Evolutionary conservation across 1,284 basidiomycete genomes (phyloP).

Genomic region (Cryptococcus sp.): DNA sequence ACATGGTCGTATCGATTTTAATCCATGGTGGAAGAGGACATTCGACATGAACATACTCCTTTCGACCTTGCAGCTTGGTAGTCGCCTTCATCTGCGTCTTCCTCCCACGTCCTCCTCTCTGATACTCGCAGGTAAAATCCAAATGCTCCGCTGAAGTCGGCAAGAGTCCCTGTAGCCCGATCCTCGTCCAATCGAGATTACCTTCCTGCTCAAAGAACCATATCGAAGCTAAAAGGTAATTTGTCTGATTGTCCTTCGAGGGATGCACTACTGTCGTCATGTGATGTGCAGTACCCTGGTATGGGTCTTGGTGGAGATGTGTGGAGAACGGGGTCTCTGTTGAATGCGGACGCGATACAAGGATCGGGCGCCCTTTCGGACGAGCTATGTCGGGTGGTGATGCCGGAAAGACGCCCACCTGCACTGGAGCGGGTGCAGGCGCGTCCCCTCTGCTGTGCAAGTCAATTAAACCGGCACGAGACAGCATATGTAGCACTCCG

Average conservation of each 20-base stretch:
- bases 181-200: neutral
- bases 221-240: neutral
- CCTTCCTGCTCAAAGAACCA: slow-evolving; percentile 2
- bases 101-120: too few relatives aligned
- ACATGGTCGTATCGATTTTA: slow-evolving; percentile 3
- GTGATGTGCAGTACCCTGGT: slow-evolving; percentile 1
- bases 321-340: neutral
- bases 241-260: neutral
- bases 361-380: too few relatives aligned
- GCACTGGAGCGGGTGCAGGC: too few relatives aligned
- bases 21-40: slow-evolving; percentile 8
- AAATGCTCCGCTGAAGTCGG: too few relatives aligned
- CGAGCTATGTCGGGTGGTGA: too few relatives aligned
- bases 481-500: too few relatives aligned
- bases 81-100: neutral
- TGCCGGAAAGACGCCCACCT: too few relatives aligned
- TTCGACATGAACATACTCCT: slow-evolving; percentile 7
- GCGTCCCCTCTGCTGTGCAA: too few relatives aligned
- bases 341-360: too few relatives aligned
- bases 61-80: slow-evolving; percentile 1
- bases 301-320: neutral
- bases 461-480: too few relatives aligned
- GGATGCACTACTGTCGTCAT: neutral
- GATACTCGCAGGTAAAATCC: too few relatives aligned
- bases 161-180: neutral